phyloP scores from a whole-genome alignment of 2,329 filamentous ascomycete species.

The Ophiostoma sp. region DNA sequence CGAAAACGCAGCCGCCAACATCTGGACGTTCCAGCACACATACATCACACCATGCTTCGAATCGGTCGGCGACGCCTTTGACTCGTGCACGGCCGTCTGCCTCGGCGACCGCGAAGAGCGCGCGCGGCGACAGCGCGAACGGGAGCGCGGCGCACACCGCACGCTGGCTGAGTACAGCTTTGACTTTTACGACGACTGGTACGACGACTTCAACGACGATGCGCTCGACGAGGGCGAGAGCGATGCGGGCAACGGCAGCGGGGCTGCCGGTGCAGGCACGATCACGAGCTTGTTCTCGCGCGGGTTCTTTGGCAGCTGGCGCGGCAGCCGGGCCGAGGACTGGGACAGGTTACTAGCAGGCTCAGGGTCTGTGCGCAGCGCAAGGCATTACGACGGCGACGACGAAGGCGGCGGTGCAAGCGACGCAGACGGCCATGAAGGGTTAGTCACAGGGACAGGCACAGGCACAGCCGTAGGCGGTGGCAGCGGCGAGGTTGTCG shows the following conservation, averaged over 20 bases:
- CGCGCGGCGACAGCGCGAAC: constrained; percentile 61
- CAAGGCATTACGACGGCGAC: constrained; percentile 29
- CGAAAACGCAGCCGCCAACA: constrained; percentile 81
- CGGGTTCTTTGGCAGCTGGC: constrained; percentile 66
- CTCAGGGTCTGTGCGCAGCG: constrained; percentile 46
- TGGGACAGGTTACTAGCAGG: constrained; percentile 77
- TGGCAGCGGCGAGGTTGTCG: constrained; percentile 40
- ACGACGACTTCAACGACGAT: constrained; percentile 53
- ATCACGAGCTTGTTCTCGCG: constrained; percentile 43
- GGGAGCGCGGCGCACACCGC: constrained; percentile 50
- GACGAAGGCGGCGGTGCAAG: constrained; percentile 32
- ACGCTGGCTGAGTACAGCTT: constrained; percentile 73
- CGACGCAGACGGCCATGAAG: constrained; percentile 27
- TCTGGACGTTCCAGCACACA: constrained; percentile 81
- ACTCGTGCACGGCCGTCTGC: constrained; percentile 68
- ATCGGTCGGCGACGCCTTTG: constrained; percentile 60
- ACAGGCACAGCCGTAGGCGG: constrained; percentile 1
- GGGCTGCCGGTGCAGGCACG: constrained; percentile 34
- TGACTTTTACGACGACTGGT: constrained; percentile 98
- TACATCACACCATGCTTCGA: constrained; percentile 79
- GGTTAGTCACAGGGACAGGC: constrained; percentile 20
- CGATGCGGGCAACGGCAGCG: constrained; percentile 33
- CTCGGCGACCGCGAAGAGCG: constrained; percentile 69
- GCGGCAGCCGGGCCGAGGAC: constrained; percentile 61
- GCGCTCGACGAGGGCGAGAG: constrained; percentile 65